Conservation (phyloP, 495 filamentous ascomycete species). For the Friedmanniomyces endolithicus region DNA sequence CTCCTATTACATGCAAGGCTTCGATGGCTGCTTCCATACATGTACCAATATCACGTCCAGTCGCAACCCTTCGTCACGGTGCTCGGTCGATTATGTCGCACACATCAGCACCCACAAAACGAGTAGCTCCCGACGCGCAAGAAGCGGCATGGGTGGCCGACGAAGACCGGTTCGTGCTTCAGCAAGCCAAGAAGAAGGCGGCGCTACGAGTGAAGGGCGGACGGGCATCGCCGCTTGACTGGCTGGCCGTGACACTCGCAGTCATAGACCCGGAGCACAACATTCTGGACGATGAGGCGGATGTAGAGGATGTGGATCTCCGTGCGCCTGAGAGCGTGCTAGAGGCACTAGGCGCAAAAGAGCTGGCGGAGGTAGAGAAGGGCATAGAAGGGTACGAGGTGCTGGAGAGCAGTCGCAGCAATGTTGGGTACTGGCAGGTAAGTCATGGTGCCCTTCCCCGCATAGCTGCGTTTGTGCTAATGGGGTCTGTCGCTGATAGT, state of each 20-base stretch:
- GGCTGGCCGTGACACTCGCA: constrained; percentile 80
- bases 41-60: neutral
- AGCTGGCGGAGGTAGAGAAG: constrained; percentile 66
- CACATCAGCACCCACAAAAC: constrained; percentile 17
- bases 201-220: constrained; percentile 91
- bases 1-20: too few species aligned
- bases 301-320: constrained; percentile 52
- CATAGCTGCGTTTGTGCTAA: constrained; percentile 21
- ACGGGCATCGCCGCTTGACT: constrained; percentile 87
- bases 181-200: constrained; percentile 96
- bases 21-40: neutral
- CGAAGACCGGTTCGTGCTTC: constrained; percentile 91
- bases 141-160: constrained; percentile 66
- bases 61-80: neutral
- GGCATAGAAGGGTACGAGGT: constrained; percentile 78
- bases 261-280: constrained; percentile 73
- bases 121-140: constrained; percentile 26
- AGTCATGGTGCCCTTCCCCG: constrained; percentile 3
- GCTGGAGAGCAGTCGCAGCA: constrained; percentile 64
- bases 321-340: constrained; percentile 75
- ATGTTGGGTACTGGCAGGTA: constrained; percentile 78
- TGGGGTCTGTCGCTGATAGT: constrained; percentile 12
- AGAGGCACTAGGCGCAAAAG: constrained; percentile 54
- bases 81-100: neutral
- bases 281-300: constrained; percentile 69